phyloP scores from a whole-genome alignment of 176 grass and related monocot genomes.

The Hordeum marinum region DNA sequence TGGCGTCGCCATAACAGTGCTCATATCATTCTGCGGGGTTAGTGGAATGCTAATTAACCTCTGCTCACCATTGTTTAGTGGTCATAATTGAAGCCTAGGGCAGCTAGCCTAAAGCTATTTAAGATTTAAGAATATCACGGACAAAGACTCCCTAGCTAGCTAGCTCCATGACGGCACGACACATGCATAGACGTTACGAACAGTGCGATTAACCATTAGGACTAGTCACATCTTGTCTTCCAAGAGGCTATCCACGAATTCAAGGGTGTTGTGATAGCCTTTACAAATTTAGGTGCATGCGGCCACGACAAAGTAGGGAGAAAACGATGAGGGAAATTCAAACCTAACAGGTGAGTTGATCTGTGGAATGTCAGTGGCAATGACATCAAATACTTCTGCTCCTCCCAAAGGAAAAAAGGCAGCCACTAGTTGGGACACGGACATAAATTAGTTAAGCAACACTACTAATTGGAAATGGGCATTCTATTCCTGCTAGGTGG shows the following conservation, averaged over 20 bases:
- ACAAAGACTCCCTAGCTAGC: conserved; percentile 4
- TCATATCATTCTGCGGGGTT: conserved; percentile 10
- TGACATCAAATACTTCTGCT: too few relatives aligned
- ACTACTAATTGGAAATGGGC: too few relatives aligned
- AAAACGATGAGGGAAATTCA: not conserved
- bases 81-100: conserved; percentile 41
- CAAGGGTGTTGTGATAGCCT: not conserved
- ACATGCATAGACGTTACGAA: not conserved
- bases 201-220: not conserved
- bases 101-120: not conserved
- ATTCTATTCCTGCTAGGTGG: too few relatives aligned
- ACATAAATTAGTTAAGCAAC: too few relatives aligned
- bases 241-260: not conserved
- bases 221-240: not conserved
- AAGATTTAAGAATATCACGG: not conserved
- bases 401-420: too few relatives aligned
- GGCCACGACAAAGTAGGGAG: not conserved
- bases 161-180: not conserved
- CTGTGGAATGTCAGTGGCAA: not conserved
- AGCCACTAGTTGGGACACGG: too few relatives aligned
- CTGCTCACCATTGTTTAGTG: conserved; percentile 16
- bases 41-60: conserved; percentile 7
- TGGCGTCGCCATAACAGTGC: conserved; percentile 9
- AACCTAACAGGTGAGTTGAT: conserved; percentile 10
- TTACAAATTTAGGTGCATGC: not conserved